Percentiles rank a stretch among this genome's conserved stretches.
phyloP scores from a whole-genome alignment of 257 asterid genomes.

The Solanum gandarillasii region DNA sequence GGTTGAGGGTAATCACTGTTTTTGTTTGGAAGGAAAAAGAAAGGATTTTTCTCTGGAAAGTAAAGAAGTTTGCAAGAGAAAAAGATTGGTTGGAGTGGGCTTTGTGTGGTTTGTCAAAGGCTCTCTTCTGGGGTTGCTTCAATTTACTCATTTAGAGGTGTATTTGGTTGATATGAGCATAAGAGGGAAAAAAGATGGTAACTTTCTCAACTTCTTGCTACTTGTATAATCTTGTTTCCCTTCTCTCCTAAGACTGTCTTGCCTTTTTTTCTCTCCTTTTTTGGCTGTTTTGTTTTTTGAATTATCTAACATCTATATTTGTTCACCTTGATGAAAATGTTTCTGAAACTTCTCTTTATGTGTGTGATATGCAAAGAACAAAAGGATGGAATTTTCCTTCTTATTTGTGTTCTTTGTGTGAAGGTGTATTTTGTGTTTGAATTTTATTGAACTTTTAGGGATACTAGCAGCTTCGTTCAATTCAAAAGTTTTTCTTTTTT shows the following conservation, averaged over 20 bases:
- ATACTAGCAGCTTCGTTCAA: background rate
- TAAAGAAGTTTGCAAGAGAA: background rate
- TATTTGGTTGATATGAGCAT: background rate
- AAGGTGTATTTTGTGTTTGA: background rate
- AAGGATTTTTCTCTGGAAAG: background rate
- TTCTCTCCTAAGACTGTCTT: background rate
- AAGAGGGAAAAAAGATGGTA: conserved; percentile 8
- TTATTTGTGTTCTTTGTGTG: background rate
- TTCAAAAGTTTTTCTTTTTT: background rate
- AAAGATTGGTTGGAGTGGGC: background rate
- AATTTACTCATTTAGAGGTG: background rate
- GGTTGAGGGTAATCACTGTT: background rate
- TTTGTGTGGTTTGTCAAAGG: background rate
- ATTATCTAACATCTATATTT: background rate
- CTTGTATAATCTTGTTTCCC: background rate
- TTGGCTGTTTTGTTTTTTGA: background rate
- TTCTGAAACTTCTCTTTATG: background rate
- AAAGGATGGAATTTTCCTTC: background rate
- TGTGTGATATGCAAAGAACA: background rate
- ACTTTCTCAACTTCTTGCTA: background rate
- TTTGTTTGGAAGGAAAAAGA: background rate
- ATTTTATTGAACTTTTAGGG: background rate
- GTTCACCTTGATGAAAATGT: background rate
- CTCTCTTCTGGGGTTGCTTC: background rate
- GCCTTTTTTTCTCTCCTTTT: background rate